Evolutionary conservation across 2,329 filamentous ascomycete genomes (phyloP).

Genomic region (Chalaropsis thielavioides): DNA sequence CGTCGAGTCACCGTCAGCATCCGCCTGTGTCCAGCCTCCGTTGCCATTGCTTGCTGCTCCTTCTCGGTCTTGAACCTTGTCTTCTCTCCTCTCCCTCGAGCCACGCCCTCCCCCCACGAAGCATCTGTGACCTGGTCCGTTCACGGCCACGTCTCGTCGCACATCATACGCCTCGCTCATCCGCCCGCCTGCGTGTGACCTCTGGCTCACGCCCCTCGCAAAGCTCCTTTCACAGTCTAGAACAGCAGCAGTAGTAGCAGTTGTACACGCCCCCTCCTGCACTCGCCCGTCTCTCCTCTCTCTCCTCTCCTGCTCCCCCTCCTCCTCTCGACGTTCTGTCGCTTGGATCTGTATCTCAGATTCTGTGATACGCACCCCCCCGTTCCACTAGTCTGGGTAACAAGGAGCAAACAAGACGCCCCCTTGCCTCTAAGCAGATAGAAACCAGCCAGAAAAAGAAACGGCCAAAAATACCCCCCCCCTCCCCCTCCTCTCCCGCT

Average conservation of each 20-base stretch:
- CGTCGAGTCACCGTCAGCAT: background rate
- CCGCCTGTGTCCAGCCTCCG: background rate
- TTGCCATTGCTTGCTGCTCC: slow-evolving; percentile 2
- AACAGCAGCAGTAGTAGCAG: background rate
- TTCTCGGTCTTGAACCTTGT: slow-evolving; percentile 3
- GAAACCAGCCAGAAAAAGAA: background rate
- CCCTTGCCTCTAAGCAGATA: slow-evolving; percentile 4
- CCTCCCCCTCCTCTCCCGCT: background rate
- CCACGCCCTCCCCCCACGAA: slow-evolving; percentile 4
- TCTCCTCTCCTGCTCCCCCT: background rate
- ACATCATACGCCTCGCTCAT: background rate
- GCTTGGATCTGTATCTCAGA: background rate
- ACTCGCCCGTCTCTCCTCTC: background rate
- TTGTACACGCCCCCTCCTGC: slow-evolving; percentile 3
- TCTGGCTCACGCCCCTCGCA: background rate
- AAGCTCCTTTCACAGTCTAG: background rate
- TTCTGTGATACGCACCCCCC: background rate
- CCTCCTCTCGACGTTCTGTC: background rate
- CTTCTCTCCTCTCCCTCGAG: slow-evolving; percentile 8
- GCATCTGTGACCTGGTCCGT: background rate
- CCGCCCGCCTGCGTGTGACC: background rate
- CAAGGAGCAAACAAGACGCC: slow-evolving; percentile 2
- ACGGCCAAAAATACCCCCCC: background rate
- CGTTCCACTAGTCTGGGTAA: background rate
- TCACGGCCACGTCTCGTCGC: background rate